phyloP scores from a whole-genome alignment of 1,284 basidiomycete species.

The Stereum hirsutum region DNA sequence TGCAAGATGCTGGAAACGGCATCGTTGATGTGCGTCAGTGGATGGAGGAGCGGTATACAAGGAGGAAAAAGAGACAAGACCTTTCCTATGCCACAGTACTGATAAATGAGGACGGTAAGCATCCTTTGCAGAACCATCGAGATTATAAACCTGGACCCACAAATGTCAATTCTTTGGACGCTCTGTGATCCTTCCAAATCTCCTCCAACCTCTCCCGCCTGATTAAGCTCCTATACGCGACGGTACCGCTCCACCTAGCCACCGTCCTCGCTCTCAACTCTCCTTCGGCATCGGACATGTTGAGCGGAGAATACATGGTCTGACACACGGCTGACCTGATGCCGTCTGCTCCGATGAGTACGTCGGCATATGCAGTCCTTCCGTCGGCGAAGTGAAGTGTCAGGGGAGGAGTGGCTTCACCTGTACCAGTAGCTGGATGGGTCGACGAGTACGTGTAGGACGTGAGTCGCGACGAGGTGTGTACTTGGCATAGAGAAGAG shows the following conservation, averaged over 20 bases:
- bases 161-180: background rate
- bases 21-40: background rate
- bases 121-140: background rate
- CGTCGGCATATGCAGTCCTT: background rate
- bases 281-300: background rate
- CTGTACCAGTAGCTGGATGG: background rate
- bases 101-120: background rate
- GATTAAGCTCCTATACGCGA: slow-evolving; percentile 30
- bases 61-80: background rate
- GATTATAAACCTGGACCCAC: background rate
- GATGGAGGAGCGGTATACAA: background rate
- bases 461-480: background rate
- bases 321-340: background rate
- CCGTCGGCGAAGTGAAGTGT: slow-evolving; percentile 2
- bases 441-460: background rate
- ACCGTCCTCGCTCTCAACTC: background rate
- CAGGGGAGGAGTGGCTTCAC: background rate
- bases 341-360: slow-evolving; percentile 2
- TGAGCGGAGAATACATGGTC: background rate
- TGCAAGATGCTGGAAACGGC: slow-evolving; percentile 15
- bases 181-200: background rate
- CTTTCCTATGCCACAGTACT: slow-evolving; percentile 1
- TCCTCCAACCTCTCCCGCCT: slow-evolving; percentile 21
- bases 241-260: slow-evolving; percentile 34
- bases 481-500: background rate